A percentile compares a stretch with the other conserved stretches of the same genome.
Evolutionary conservation across 495 filamentous ascomycete genomes (phyloP).

Genomic region (Evernia prunastri): DNA sequence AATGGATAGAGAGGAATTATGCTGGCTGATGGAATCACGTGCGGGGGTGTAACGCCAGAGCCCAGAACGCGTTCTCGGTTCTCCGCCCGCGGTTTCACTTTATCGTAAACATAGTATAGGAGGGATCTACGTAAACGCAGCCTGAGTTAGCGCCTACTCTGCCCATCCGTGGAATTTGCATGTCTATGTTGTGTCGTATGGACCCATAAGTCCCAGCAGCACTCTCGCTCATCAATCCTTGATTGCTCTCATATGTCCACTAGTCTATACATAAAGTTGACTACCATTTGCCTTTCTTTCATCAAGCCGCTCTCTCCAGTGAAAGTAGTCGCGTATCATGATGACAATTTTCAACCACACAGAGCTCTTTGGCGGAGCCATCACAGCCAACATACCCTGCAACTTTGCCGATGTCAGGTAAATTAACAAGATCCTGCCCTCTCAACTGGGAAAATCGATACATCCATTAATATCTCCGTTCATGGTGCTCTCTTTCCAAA

Average conservation of each 20-base stretch:
- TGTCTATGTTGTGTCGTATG: no score
- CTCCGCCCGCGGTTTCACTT: conserved; percentile 1
- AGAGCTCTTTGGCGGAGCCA: conserved; percentile 75
- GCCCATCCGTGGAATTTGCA: no score
- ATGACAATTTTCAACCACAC: conserved; percentile 42
- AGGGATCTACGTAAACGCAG: background rate
- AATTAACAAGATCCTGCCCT: no score
- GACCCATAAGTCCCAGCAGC: background rate
- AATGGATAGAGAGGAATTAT: background rate
- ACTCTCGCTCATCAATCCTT: background rate
- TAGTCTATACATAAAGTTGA: background rate
- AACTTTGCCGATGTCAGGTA: conserved; percentile 79
- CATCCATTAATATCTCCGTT: background rate
- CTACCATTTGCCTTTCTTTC: background rate
- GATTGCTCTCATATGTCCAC: background rate
- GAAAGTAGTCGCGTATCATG: background rate
- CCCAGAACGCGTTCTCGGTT: conserved; percentile 3
- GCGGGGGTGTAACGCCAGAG: no score
- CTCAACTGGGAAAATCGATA: background rate
- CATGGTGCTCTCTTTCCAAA: background rate
- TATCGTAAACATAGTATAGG: no score
- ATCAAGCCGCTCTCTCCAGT: background rate
- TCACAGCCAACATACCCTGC: conserved; percentile 62
- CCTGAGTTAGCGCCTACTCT: no score
- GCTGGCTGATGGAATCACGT: background rate